Evolutionary conservation across 495 filamentous ascomycete species (phyloP).

Genomic region (Apiosordaria backusii): DNA sequence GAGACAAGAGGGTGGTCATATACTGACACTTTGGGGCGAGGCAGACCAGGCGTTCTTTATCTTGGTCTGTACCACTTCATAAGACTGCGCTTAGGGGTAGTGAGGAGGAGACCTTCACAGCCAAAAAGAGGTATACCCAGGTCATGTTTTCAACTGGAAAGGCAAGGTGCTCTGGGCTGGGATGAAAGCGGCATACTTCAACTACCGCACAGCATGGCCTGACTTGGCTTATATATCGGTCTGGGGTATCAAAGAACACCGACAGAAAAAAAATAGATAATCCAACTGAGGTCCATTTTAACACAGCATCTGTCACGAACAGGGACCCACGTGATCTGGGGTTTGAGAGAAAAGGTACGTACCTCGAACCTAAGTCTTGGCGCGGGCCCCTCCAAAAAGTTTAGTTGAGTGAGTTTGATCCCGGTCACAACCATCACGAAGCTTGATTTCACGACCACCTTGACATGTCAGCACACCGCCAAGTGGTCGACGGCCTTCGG

Average conservation of each 20-base stretch:
- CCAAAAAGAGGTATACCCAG: not conserved
- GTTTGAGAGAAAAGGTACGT: not conserved
- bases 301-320: not conserved
- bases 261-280: not conserved
- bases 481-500: conserved; percentile 62
- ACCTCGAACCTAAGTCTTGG: not conserved
- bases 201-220: not conserved
- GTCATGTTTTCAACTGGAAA: not conserved
- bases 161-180: not conserved
- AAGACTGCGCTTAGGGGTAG: too few species aligned
- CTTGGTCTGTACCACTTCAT: too few species aligned
- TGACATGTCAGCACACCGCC: conserved; percentile 35
- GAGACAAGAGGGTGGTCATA: not conserved
- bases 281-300: not conserved
- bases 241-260: not conserved
- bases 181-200: not conserved
- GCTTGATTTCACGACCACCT: not conserved
- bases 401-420: not conserved
- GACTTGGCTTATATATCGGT: not conserved
- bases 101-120: not conserved
- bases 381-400: not conserved
- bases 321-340: not conserved
- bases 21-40: not conserved
- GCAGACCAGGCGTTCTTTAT: not conserved
- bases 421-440: not conserved